Evolutionary conservation across 768 basidiomycete species (phyloP).

Genomic region (Pholiota conissans): DNA sequence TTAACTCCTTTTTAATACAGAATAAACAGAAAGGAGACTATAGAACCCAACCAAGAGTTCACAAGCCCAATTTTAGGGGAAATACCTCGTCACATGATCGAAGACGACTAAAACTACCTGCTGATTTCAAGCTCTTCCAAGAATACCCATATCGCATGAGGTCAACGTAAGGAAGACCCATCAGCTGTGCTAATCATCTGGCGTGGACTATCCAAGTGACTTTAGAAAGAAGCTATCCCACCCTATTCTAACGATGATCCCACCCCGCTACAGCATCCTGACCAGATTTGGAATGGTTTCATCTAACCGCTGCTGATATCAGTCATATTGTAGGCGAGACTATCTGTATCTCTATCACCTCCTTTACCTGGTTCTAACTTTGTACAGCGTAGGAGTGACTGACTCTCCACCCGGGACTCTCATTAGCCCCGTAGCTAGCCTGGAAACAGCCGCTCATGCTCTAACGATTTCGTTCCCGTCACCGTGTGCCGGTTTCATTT

Average conservation of each 20-base stretch:
- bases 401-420: not conserved
- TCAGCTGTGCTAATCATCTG: not conserved
- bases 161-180: not conserved
- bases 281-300: not conserved
- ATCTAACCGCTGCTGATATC: not conserved
- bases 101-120: no score
- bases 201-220: not conserved
- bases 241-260: not conserved
- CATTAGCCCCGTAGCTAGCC: not conserved
- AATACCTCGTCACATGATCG: no score
- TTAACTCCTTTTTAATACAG: not conserved
- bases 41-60: no score
- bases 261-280: not conserved
- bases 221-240: not conserved
- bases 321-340: not conserved
- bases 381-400: not conserved
- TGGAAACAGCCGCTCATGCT: constrained; percentile 2
- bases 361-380: not conserved
- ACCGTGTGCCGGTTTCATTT: constrained; percentile 1
- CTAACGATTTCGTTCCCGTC: constrained; percentile 2
- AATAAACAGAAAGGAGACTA: not conserved
- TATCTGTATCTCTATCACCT: not conserved
- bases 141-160: not conserved
- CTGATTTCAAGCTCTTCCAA: not conserved
- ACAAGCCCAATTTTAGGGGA: not conserved